These are phyloP conservation scores for Fusarium secorum DNA, from an alignment of 2,329 filamentous ascomycete genomes.

Conservation along the genomic window DNA sequence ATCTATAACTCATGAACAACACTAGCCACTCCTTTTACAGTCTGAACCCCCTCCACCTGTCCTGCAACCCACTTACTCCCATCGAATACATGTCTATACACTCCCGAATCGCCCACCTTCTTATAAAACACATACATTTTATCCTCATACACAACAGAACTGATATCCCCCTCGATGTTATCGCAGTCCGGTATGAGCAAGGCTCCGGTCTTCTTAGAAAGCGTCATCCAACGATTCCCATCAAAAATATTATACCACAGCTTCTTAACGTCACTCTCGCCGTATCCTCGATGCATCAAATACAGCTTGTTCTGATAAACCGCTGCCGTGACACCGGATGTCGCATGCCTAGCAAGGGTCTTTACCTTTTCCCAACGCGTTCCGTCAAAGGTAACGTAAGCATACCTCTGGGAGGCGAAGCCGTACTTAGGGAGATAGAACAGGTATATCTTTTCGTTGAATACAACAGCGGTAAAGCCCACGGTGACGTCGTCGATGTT, in stretches of 20 bases:
- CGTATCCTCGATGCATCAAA: not conserved
- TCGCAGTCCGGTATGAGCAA: not conserved
- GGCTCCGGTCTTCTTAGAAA: not conserved
- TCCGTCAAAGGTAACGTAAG: not conserved
- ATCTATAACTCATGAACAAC: not conserved
- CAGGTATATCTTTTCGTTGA: not conserved
- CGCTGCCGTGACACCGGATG: not conserved
- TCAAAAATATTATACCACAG: not conserved
- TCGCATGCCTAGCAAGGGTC: rapidly evolving
- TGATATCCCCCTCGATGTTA: not conserved
- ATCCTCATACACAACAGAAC: not conserved
- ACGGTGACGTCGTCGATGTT: too few relatives aligned
- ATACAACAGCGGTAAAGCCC: not conserved
- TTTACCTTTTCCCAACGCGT: not conserved
- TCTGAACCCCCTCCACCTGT: rapidly evolving
- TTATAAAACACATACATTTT: not conserved
- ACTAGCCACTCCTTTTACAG: not conserved
- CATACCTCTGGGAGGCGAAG: rapidly evolving
- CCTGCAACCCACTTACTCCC: not conserved
- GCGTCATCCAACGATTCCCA: not conserved
- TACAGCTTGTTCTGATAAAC: not conserved
- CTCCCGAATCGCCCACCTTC: not conserved
- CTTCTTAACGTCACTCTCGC: rapidly evolving
- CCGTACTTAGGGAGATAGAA: not conserved
- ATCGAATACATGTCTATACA: not conserved